Evolutionary conservation across 768 basidiomycete genomes (phyloP).

Genomic region (Leucocoprinus sp.): DNA sequence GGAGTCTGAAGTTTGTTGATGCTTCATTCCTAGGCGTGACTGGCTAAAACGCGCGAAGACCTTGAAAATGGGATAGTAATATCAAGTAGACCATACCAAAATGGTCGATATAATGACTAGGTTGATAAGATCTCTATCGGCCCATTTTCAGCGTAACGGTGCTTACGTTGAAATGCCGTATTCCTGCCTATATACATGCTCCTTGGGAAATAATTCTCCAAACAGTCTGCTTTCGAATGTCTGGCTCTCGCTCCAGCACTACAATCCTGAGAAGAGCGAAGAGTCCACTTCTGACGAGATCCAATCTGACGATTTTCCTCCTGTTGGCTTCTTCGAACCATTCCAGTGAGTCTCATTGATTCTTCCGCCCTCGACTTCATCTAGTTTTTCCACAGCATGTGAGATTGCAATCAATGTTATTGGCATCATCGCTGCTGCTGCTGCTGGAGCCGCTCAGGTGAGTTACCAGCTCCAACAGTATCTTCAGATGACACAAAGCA

Average conservation of each 20-base stretch:
- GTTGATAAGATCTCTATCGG: too few species aligned
- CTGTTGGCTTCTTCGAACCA: constrained; percentile 33
- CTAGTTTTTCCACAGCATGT: too few species aligned
- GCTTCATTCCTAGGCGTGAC: too few species aligned
- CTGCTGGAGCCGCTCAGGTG: constrained; percentile 67
- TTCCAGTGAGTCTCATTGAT: constrained; percentile 35
- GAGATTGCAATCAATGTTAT: constrained; percentile 56
- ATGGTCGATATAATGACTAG: too few species aligned
- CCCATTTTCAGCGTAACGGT: too few species aligned
- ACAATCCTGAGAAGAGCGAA: constrained; percentile 20
- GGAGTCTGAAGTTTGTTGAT: too few species aligned
- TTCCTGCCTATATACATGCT: not conserved
- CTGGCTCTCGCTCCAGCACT: constrained; percentile 22
- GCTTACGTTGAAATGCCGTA: constrained; percentile 12
- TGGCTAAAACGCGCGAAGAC: too few species aligned
- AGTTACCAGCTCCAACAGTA: constrained; percentile 5
- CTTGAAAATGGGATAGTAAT: too few species aligned
- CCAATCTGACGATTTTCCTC: constrained; percentile 24
- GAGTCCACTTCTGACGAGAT: constrained; percentile 21
- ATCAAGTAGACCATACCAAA: too few species aligned
- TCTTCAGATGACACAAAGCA: not conserved
- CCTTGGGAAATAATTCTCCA: constrained; percentile 3
- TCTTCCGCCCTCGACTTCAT: not conserved
- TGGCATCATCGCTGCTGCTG: constrained; percentile 56
- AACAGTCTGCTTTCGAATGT: constrained; percentile 1